Conservation (phyloP, 2,329 filamentous ascomycete genomes). For the Helicocarpus griseus region DNA sequence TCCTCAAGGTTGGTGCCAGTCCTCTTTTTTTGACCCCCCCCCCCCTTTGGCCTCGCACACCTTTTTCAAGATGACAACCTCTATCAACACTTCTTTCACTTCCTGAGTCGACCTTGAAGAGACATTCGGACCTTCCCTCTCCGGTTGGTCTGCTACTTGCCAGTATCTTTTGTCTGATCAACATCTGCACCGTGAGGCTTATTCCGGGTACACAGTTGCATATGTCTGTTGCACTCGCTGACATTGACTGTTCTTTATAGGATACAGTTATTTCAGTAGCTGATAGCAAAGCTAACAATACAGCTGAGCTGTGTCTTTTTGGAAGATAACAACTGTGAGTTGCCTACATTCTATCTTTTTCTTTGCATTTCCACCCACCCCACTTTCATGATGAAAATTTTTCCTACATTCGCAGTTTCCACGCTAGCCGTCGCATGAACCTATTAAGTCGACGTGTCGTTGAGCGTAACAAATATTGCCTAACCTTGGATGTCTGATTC, state of each 20-base stretch:
- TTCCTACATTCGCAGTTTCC: conserved; percentile 55
- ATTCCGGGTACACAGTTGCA: neutral
- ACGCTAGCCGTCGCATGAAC: conserved; percentile 46
- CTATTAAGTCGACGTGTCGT: conserved; percentile 36
- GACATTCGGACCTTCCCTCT: conserved; percentile 51
- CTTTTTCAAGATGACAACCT: conserved; percentile 48
- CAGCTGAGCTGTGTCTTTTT: neutral
- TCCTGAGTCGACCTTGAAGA: conserved; percentile 60
- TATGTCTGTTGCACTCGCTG: neutral
- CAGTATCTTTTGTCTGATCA: conserved; percentile 61
- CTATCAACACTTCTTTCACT: conserved; percentile 52
- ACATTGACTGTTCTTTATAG: neutral
- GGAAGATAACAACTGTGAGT: conserved; percentile 17
- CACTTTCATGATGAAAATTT: conserved; percentile 41
- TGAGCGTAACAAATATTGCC: conserved; percentile 39
- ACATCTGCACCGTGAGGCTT: neutral
- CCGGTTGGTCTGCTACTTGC: conserved; percentile 61
- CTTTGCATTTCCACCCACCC: conserved; percentile 4
- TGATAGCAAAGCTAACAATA: neutral
- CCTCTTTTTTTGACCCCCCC: neutral
- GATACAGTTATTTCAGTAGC: too few species aligned
- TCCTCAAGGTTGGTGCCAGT: neutral
- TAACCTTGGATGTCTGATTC: conserved; percentile 44
- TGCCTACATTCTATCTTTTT: neutral
- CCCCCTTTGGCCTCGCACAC: conserved; percentile 4